Evolutionary conservation across 768 basidiomycete genomes (phyloP), one percentile per base, ranked within the genome.

Genomic region (Candolleomyces aberdarensis): DNA sequence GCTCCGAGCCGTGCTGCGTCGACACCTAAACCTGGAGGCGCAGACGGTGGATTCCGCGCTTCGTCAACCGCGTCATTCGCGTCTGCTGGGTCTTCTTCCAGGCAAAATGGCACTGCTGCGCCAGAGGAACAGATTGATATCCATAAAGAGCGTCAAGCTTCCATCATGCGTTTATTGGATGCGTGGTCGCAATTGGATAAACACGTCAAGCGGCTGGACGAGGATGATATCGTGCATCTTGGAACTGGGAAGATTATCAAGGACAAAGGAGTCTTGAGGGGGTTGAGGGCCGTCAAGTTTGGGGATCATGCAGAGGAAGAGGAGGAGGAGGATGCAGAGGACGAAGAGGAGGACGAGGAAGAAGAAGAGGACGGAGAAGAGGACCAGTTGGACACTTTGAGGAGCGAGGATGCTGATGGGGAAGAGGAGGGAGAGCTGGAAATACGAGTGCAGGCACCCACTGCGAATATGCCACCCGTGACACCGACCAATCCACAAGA

Each of bases 141-240:
- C 20, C 72, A 84, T 56, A 78, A 80, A 40, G 85, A 84, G 40
- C 78, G 87, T 48, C 78, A 83, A 57, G 86, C 82, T 8, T 84
- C 84, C 0, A 77, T 80, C 5, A 72, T 77, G 65, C 85, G 86
- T 3, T 75, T 92, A 41, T 74, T 84, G 22, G 80, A 83, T 64
- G 75, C 83, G 14, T 92, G 91, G 91, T 77, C 82, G 29, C 78
- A 83, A 56, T 82, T 93, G 3, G 88, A 26, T 88, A 92, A 68
- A 79, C 82, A 39, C 80, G 83, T 55, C 79, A 55, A 54, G 36
- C 11, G 80, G 48, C 74, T 91, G 43, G 88, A 90, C 64, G 86
- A 92, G 67, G 91, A 93, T 71, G 91, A 94, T 70, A 86, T 92
- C 50, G 78, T 93, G 36, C 87, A 92, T 67, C 74, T 94, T 3